Evolutionary conservation across 2,329 filamentous ascomycete species (phyloP).

Genomic region (Colletotrichum zoysiae): DNA sequence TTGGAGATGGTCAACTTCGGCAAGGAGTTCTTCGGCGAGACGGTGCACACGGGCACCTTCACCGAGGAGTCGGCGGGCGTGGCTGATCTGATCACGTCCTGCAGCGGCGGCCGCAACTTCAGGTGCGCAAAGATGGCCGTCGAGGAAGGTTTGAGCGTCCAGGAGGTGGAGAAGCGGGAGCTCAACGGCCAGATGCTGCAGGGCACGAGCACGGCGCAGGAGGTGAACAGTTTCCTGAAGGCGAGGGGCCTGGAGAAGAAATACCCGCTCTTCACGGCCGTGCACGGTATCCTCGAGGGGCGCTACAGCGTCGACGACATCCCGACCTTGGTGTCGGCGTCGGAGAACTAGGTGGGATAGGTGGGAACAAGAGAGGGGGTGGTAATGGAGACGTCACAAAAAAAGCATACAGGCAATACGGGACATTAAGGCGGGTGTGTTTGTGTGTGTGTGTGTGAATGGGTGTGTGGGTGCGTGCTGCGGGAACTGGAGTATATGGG

Average conservation of each 20-base stretch:
- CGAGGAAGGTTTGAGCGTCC: constrained; percentile 81
- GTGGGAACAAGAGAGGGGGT: background rate
- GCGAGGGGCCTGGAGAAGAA: constrained; percentile 81
- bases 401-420: constrained; percentile 8
- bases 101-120: constrained; percentile 92
- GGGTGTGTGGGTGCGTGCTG: background rate
- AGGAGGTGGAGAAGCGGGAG: constrained; percentile 89
- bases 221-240: constrained; percentile 91
- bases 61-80: constrained; percentile 97
- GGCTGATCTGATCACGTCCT: constrained; percentile 95
- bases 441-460: background rate
- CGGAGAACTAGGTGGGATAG: constrained; percentile 44
- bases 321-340: constrained; percentile 70
- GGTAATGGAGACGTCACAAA: background rate
- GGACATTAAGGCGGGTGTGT: constrained; percentile 7
- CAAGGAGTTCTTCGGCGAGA: constrained; percentile 89
- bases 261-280: constrained; percentile 93
- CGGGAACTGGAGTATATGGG: background rate
- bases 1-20: constrained; percentile 98
- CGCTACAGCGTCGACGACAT: constrained; percentile 84
- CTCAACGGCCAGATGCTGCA: constrained; percentile 98
- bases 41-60: constrained; percentile 85
- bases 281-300: constrained; percentile 83
- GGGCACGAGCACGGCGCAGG: constrained; percentile 90
- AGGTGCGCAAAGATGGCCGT: constrained; percentile 91